Base-by-base conservation (phyloP, 192 early-diverging fungal species). In the Dispira simplex region DNA sequence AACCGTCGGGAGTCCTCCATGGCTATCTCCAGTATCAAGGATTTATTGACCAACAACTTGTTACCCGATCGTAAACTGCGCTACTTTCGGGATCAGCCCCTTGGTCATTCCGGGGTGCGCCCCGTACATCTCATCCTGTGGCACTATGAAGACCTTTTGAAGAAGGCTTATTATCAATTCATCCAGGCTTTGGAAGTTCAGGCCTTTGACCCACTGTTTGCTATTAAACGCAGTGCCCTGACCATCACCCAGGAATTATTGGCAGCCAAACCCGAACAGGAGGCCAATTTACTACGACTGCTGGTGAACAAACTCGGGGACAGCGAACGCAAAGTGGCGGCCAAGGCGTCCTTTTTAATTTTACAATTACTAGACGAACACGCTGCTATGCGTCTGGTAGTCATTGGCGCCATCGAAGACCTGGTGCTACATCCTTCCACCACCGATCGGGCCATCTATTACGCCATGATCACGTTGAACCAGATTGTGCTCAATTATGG, bases 221-320 rank as follows among this genome's bases (percentile, higher is more conserved):
- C 90, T 65, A 84, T 97, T 28, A 85, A 89, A 57, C 84, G 85
- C 70, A 89, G 83, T 69, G 88, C 85, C 75, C 71, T 97, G 8
- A 75, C 70, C 11, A 83, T 82, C 73, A 83, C 95, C 63, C 76
- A 78, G 63, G 86, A 88, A 64, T 77, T 99, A 39, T 75, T 97
- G 62, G 71, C 73, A 46, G 70, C 83, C 11, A 96, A 95, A 71
- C 92, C 96, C 23, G 96, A 99, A 73, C 91, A 96, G 72, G 96
- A 99, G 73, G 87, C 92, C 54, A 96, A 96, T 67, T 77, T 99
- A 55, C 79, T 99, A 57, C 80, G 85, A 46, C 68, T 99, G 44
- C 82, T 99, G 27, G 83, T 94, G 53, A 95, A 95, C 83, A 99
- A 97, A 71, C 73, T 99, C 46, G 96, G 96, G 67, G 96, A 98